Conservation (phyloP, 768 basidiomycete genomes). For the Trametes maxima region DNA sequence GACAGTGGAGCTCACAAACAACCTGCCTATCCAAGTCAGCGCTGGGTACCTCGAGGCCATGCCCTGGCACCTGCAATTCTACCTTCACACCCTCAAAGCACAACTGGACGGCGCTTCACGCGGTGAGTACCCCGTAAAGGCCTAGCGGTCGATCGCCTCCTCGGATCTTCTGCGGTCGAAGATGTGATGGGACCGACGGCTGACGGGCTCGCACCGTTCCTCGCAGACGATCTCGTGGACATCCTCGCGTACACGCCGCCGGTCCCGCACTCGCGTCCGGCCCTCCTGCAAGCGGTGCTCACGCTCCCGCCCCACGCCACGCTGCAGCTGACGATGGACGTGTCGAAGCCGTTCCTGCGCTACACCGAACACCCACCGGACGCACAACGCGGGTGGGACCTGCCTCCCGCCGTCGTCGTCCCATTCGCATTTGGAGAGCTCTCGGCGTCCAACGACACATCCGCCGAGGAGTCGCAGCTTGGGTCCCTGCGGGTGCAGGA, state of each 20-base stretch:
- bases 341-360: conserved; percentile 82
- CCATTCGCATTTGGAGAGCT: conserved; percentile 32
- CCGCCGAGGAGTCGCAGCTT: neutral
- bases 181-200: neutral
- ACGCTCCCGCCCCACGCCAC: conserved; percentile 69
- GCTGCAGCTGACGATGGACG: conserved; percentile 67
- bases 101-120: conserved; percentile 47
- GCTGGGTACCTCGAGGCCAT: conserved; percentile 86
- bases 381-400: conserved; percentile 92
- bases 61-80: conserved; percentile 91
- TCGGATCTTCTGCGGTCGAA: neutral
- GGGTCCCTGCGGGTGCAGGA: neutral
- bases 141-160: neutral
- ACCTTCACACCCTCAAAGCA: conserved; percentile 74
- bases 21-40: conserved; percentile 43
- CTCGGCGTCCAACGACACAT: neutral
- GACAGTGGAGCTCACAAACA: conserved; percentile 66
- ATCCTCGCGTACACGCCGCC: conserved; percentile 70
- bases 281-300: conserved; percentile 72
- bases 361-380: conserved; percentile 98
- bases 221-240: conserved; percentile 62
- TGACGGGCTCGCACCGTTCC: neutral
- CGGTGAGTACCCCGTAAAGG: conserved; percentile 40
- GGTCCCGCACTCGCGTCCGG: conserved; percentile 70
- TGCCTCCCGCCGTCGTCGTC: conserved; percentile 82